Base-by-base conservation (phyloP, 108 stramenopile genomes). In the Cyclotella choctawhatcheeana region DNA sequence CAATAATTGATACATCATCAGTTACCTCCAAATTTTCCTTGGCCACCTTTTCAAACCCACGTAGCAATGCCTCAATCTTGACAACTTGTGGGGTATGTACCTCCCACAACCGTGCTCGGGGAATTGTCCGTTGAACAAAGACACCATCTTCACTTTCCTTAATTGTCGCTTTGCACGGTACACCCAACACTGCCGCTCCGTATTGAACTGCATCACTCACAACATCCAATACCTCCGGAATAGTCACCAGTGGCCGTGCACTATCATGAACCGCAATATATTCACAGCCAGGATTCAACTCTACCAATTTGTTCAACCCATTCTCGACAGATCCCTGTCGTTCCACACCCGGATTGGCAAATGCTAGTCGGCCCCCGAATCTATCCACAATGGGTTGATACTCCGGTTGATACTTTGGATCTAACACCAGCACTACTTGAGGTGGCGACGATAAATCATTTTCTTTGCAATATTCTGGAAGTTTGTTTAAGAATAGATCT, bases 91-190 rank as follows among this genome's bases (percentile, higher is more conserved):
- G 96, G 25, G 96, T 97, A 71, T 97, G 96, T 8, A 97, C 95
- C 59, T 97, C 97, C 93, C 93, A 97, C 12, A 97, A 76, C 56
- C 90, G 67, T n/a, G 85, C 72, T 12, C 97, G 76, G 10, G 86
- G 89, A 51, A 97, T 91, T 27, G 97, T 97, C 64, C 93, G 54
- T 44, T 66, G 50, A 10, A 97, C 95, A 43, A 87, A 84, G 10
- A 75, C 45, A 6, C 76, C 89, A 55, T 97, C 96, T 7, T 83
- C 93, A 25, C 84, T 86, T 65, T 97, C 96, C 76, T 97, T 97
- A 58, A 97, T 96, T 47, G 97, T 97, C 2, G 96, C 96, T 75
- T 97, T 97, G 87, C 96, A 96, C 0, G 93, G 95, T n/a, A 97
- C 97, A 17, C 96, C 97, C 45, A 97, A 67, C 8, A 97, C 96